Evolutionary conservation across 495 filamentous ascomycete species (phyloP).

Genomic region (Platismatia glauca): DNA sequence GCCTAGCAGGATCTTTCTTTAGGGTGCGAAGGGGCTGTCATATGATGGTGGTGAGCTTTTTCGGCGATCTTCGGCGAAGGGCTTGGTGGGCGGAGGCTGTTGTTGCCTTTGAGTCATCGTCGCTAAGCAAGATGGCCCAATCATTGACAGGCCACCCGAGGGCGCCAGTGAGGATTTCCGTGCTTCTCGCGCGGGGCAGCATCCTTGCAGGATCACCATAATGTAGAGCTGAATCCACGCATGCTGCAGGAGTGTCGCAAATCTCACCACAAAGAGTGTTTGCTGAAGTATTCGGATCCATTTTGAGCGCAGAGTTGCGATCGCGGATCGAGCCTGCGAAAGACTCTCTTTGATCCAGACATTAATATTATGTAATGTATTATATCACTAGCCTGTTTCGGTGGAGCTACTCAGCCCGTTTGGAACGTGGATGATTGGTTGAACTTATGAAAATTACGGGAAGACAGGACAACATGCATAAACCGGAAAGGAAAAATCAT

Average conservation of each 20-base stretch:
- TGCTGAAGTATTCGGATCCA: not conserved
- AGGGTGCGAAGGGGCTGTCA: slow-evolving; percentile 7
- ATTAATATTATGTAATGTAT: not conserved
- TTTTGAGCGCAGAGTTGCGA: not conserved
- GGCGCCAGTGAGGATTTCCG: slow-evolving; percentile 2
- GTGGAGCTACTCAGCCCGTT: slow-evolving; percentile 1
- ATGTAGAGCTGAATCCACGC: not conserved
- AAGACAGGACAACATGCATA: not conserved
- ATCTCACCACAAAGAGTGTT: not conserved
- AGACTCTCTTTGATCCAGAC: not conserved
- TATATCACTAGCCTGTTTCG: slow-evolving; percentile 1
- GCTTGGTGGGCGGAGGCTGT: slow-evolving; percentile 4
- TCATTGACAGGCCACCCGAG: slow-evolving; percentile 7
- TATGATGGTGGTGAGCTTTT: slow-evolving; percentile 7
- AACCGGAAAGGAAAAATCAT: not conserved
- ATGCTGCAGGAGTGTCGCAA: not conserved
- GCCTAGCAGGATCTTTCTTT: slow-evolving; percentile 13
- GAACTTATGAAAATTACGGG: not conserved
- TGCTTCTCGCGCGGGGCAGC: slow-evolving; percentile 6
- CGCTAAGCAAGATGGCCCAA: slow-evolving; percentile 16
- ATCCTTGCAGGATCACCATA: not conserved
- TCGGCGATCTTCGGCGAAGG: not conserved
- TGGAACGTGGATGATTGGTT: slow-evolving; percentile 1
- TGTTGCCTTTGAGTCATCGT: slow-evolving; percentile 21
- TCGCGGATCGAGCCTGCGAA: not conserved